These are phyloP conservation scores for Aspergillus sp. DNA, from an alignment of 2,329 filamentous ascomycete genomes.

Conservation along the genomic window DNA sequence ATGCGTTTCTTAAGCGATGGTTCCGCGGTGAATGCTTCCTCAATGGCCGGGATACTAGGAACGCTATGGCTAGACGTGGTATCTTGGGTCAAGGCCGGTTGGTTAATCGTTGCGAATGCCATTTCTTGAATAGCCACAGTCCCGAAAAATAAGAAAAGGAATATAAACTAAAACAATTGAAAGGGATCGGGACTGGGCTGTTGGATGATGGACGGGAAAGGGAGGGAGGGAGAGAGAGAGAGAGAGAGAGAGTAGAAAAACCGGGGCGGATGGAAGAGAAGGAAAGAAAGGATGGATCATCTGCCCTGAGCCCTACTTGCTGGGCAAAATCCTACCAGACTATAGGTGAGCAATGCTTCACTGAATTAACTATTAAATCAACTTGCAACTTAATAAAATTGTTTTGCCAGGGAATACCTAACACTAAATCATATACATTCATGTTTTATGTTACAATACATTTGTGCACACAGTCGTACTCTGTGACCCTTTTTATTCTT, in stretches of 20 bases:
- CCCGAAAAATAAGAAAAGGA: conserved; percentile 6
- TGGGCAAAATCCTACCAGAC: no score
- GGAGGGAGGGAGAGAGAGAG: neutral
- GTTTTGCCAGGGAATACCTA: no score
- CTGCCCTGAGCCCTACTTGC: conserved; percentile 10
- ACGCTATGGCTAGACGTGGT: conserved; percentile 2
- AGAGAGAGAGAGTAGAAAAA: conserved; percentile 6
- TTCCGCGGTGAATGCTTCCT: conserved; percentile 35
- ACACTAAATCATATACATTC: conserved; percentile 11
- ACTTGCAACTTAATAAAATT: no score
- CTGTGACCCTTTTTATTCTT: no score
- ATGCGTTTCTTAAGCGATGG: conserved; percentile 33
- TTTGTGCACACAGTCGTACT: conserved; percentile 12
- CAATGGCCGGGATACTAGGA: conserved; percentile 25
- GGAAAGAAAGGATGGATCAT: conserved; percentile 8
- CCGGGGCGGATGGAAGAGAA: conserved; percentile 7
- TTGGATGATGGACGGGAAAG: neutral
- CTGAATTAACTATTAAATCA: no score
- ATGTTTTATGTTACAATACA: conserved; percentile 21
- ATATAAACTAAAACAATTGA: neutral
- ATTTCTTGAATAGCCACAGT: conserved; percentile 19
- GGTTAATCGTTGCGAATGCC: conserved; percentile 33
- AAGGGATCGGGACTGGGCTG: neutral
- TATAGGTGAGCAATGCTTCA: no score
- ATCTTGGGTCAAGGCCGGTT: conserved; percentile 7